Evolutionary conservation across 2,329 filamentous ascomycete genomes (phyloP), one percentile per base, ranked within the genome.

Genomic region (Epichloe aotearoae): DNA sequence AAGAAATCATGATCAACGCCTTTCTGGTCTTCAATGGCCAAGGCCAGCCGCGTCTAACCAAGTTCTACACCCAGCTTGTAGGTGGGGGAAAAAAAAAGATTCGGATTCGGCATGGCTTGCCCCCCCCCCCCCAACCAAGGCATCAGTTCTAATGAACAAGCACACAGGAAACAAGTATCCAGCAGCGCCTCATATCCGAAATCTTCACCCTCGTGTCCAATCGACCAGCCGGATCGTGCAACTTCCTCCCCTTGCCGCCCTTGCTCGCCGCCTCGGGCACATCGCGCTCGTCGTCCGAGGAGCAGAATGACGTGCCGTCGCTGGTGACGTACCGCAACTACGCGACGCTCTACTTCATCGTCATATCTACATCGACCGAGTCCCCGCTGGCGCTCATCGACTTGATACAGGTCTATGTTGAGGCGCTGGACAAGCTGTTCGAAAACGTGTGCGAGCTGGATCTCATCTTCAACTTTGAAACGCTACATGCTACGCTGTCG

Each of bases 381-480:
- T 95, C 88, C 1, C 93, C 93, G 1, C 83, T 98, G 3, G 93
- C 93, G 1, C 77, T 98, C 23, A 89, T 98, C 55, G 93, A 98
- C 67, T 73, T 98, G 50, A 97, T 98, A 57, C 93, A 98, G 69
- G 93, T 98, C 53, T 98, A 96, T 62, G 93, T 98, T 56, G 93
- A 98, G 69, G 84, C 91, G 1, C 78, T 98, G 37, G 93, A 98
- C 67, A 82, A 88, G 56, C 76, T 98, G 40, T 98, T 98, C 64
- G 93, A 97, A 71, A 96, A 98, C 65, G 93, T 98, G 10, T 98
- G 93, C 76, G 93, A 98, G 73, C 75, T 98, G 51, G 90, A 98
- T 67, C 77, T 98, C 59, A 98, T 98, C 66, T 98, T 98, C 73
- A 97, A 97, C 66, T 98, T 95, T 61, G 93, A 98, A 76, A 94